Conservation (phyloP, 805 yeast species). For the Cyberlindnera euphorbiae region DNA sequence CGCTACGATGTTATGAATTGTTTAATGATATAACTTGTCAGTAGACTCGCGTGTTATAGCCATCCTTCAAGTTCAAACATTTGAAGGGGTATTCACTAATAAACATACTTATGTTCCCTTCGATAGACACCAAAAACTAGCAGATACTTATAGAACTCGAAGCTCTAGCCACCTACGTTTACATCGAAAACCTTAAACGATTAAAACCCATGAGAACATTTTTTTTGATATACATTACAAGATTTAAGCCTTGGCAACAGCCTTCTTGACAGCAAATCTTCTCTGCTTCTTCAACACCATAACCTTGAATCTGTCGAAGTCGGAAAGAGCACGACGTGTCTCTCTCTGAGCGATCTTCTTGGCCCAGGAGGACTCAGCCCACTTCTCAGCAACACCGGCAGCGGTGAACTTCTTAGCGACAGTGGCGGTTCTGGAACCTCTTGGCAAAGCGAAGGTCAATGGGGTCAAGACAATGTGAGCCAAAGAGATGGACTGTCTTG, state of each 20-base stretch:
- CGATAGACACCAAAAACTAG: too few species aligned
- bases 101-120: too few species aligned
- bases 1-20: too few species aligned
- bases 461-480: conserved; percentile 91
- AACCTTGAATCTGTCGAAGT: conserved; percentile 99
- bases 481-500: conserved; percentile 88
- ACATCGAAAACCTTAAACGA: too few species aligned
- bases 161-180: too few species aligned
- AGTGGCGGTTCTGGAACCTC: conserved; percentile 85
- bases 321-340: conserved; percentile 89
- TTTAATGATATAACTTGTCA: too few species aligned
- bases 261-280: conserved; percentile 91
- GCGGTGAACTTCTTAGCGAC: conserved; percentile 93
- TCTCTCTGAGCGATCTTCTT: conserved; percentile 95
- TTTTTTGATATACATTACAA: conserved; percentile 16
- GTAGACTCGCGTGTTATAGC: too few species aligned
- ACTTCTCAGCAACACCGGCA: conserved; percentile 81
- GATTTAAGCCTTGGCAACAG: conserved; percentile 86
- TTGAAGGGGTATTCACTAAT: too few species aligned
- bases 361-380: conserved; percentile 96
- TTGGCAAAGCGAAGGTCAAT: conserved; percentile 83
- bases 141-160: too few species aligned
- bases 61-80: too few species aligned
- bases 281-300: conserved; percentile 96
- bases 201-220: too few species aligned